phyloP scores from a whole-genome alignment of 1,139 yeast species.

The Yamadazyma membranifaciens region DNA sequence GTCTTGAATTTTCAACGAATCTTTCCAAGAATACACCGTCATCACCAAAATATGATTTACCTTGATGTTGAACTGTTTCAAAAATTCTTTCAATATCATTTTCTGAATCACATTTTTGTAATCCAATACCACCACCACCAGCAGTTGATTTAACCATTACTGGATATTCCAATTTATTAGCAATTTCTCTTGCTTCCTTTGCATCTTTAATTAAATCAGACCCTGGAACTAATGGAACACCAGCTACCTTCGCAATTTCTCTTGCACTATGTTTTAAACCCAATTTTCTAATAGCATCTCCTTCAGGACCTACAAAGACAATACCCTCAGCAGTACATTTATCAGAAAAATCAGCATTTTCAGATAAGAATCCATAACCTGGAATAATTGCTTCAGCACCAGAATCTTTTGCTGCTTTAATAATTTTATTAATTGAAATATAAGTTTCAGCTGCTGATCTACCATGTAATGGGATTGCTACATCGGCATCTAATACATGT shows the following conservation, averaged over 20 bases:
- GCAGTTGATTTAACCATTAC: conserved; percentile 97
- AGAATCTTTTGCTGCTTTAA: conserved; percentile 77
- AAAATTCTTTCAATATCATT: conserved; percentile 80
- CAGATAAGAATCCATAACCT: conserved; percentile 95
- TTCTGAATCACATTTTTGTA: conserved; percentile 85
- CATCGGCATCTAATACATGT: conserved; percentile 82
- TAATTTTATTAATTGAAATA: conserved; percentile 77
- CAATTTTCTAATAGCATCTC: conserved; percentile 83
- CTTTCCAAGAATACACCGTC: conserved; percentile 92
- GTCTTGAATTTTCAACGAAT: conserved; percentile 91
- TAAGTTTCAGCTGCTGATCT: conserved; percentile 87
- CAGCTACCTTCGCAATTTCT: conserved; percentile 83
- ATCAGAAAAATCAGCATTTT: conserved; percentile 94
- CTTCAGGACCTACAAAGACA: conserved; percentile 81
- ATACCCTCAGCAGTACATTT: conserved; percentile 79
- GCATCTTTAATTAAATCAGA: conserved; percentile 73
- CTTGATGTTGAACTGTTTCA: conserved; percentile 90
- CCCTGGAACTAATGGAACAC: conserved; percentile 95
- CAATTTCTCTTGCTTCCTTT: conserved; percentile 72
- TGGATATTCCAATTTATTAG: conserved; percentile 81
- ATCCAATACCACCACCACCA: conserved; percentile 99
- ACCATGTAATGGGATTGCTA: conserved; percentile 76
- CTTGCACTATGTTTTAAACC: conserved; percentile 97
- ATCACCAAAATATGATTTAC: conserved; percentile 89
- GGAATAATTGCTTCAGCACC: conserved; percentile 93